Conservation (phyloP, 148 eudicot species). For the Beta vulgaris region DNA sequence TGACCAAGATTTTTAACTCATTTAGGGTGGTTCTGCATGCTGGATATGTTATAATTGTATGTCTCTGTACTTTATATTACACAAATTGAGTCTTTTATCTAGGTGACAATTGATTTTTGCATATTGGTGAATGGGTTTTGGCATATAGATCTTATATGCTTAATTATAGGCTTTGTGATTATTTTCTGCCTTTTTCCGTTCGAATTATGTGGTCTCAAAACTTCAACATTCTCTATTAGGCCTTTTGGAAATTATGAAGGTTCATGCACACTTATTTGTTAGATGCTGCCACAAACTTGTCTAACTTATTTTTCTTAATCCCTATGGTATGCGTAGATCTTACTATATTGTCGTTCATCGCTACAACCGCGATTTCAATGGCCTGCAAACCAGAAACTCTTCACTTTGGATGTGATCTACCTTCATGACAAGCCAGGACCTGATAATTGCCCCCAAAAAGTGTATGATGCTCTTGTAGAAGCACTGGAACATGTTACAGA, state of each 20-base stretch:
- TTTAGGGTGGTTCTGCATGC: neutral
- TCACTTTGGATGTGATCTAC: constrained; percentile 84
- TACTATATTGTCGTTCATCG: constrained; percentile 87
- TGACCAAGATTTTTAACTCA: neutral
- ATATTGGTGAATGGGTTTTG: neutral
- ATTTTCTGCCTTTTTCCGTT: neutral
- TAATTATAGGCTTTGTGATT: neutral
- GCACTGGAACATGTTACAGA: constrained; percentile 80
- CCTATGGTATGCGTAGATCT: constrained; percentile 42
- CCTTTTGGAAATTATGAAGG: neutral
- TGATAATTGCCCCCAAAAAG: constrained; percentile 88
- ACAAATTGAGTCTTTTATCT: neutral
- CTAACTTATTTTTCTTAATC: neutral
- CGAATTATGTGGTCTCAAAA: neutral
- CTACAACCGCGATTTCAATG: constrained; percentile 64
- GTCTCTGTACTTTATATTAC: neutral
- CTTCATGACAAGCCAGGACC: constrained; percentile 96
- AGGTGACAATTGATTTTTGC: neutral
- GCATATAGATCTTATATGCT: neutral
- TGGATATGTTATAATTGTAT: neutral
- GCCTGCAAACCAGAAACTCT: constrained; percentile 60
- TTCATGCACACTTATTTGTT: neutral
- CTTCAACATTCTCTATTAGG: neutral
- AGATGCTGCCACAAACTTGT: neutral
- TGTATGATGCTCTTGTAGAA: constrained; percentile 81